Evolutionary conservation across 306 rosid genomes (phyloP), one percentile per base, ranked within the genome.

Genomic region (Pterocarpus macrocarpus): DNA sequence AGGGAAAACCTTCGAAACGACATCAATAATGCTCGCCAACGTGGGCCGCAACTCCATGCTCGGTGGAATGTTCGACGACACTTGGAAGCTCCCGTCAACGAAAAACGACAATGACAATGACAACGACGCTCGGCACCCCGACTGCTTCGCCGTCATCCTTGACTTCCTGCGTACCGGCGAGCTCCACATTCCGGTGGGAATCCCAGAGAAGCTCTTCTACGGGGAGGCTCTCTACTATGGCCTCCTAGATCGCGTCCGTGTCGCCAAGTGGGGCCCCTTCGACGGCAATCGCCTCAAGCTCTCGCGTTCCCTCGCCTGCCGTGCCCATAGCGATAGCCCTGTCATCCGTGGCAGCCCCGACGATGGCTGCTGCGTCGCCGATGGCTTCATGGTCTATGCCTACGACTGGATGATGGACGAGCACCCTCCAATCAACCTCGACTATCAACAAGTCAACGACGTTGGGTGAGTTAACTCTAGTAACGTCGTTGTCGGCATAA

Each of bases 331-430:
- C n/a, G 95, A 95, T 15, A 97, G 95, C 13, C 91, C 97, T 1
- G 97, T 94, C 30, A 90, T 95, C 14, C 88, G 97, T 30, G 97
- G 91, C 0, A 92, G 95, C 17, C 99, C 99, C 0, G 92, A 91
- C 11, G 97, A 97, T n/a, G 97, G 97, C 5, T 93, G 97, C 71
- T 93, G 99, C 39, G 97, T 95, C 0, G 97, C 95, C 1, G 97
- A 91, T 69, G 97, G 97, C 5, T 85, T 87, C 82, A 86, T 93
- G 94, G 99, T 92, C 55, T 95, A 93, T 53, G 92, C 93, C n/a
- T 95, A 93, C 32, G 97, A 92, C 71, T 95, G 99, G 99, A 89
- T 91, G 97, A 59, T 95, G 1, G 92, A 93, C 2, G 94, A 93
- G 78, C 97, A 90, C 71, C 87, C 86, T 7, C 91, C 97, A 0